Evolutionary conservation across 2,329 filamentous ascomycete species (phyloP).

Genomic region (Gliomastix tumulicola): DNA sequence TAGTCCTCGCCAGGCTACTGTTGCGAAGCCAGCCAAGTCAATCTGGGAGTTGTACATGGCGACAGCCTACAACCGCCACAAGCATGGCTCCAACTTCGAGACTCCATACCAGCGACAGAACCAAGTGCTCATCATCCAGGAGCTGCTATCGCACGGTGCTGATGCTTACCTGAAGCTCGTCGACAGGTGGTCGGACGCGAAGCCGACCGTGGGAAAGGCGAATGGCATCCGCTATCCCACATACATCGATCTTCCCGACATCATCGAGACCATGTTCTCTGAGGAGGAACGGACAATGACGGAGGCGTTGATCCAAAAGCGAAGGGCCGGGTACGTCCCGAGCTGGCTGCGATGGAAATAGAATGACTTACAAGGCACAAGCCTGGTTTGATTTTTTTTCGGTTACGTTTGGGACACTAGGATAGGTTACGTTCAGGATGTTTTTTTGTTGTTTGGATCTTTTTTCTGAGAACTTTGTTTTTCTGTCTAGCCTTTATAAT

Average conservation of each 20-base stretch:
- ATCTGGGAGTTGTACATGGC: conserved; percentile 1
- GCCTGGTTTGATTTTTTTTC: too few species aligned
- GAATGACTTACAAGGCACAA: too few species aligned
- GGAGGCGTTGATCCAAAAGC: too few species aligned
- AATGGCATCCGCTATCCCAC: background rate
- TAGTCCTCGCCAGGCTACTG: background rate
- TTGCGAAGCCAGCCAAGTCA: background rate
- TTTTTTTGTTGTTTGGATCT: too few species aligned
- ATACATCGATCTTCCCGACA: background rate
- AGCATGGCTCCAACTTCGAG: background rate
- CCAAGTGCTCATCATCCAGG: background rate
- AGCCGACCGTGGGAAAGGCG: background rate
- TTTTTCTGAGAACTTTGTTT: too few species aligned
- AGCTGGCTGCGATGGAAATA: too few species aligned
- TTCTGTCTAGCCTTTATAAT: too few species aligned
- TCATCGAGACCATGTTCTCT: background rate
- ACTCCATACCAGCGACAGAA: background rate
- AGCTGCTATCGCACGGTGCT: background rate
- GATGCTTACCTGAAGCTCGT: background rate
- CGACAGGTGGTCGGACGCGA: background rate
- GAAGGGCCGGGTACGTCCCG: too few species aligned
- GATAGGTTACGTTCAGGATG: too few species aligned
- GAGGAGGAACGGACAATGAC: too few species aligned
- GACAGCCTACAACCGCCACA: background rate
- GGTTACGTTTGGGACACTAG: too few species aligned